Base-by-base conservation (phyloP, 257 asterid genomes). In the Linaria vulgaris region DNA sequence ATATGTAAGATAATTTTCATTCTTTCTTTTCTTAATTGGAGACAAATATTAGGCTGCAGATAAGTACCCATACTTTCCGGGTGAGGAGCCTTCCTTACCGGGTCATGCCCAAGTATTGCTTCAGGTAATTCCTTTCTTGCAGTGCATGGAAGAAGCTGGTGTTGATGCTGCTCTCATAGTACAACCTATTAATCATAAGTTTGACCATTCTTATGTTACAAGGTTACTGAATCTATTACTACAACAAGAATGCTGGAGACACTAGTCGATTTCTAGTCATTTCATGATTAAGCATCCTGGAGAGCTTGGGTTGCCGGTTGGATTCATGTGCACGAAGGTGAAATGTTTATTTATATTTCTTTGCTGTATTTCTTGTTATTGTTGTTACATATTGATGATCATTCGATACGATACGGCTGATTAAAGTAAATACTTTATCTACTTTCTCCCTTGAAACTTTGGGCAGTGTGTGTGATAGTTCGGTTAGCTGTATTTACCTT, bases 321-420 rank as follows among this genome's bases (percentile, higher is more conserved):
- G 97, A 57, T 87, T 90, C 88, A 85, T 87, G 96, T 90, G 95
- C 81, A 85, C 71, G 84, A 87, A 90, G 94, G 97, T 86, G 21
- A 20, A 46, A 49, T 31, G 16, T 14, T 12, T 54, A 25, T 22
- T 48, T 22, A 14, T 9, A 47, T 52, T 48, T 22, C 37, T 12
- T 1, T 27, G 43, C 3, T 17, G 39, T 22, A 52, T 16, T 27
- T 58, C 5, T 12, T 41, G 14, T 55, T 39, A 13, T 43, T n/a
- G n/a, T 57, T n/a, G 27, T 57, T 21, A 45, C 0, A 0, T 41
- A 37, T 47, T 22, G 13, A 51, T 0, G 41, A n/a, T n/a, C n/a
- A n/a, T n/a, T 12, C 43, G 50, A 25, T 22, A 16, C 62, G 24
- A 52, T 43, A 51, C 59, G 41, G 52, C 43, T 46, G 64, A 59